Conservation (phyloP, 306 rosid genomes). For the Styphnolobium japonicum region DNA sequence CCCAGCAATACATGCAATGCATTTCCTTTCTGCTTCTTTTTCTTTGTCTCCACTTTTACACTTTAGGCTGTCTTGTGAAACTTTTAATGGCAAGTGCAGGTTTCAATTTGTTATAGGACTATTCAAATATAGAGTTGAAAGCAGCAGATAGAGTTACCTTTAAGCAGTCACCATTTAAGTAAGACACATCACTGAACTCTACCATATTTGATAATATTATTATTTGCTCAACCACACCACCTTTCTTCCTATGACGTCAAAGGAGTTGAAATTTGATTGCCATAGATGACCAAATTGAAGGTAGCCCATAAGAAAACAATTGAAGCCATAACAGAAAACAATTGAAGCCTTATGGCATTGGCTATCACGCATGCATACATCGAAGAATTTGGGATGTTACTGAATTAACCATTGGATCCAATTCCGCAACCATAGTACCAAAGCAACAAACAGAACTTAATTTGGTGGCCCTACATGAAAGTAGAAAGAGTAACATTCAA, state of each 20-base stretch:
- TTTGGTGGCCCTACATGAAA: constrained; percentile 14
- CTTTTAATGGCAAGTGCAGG: constrained; percentile 22
- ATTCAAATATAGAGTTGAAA: constrained; percentile 4
- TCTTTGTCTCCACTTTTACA: constrained; percentile 23
- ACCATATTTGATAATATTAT: constrained; percentile 18
- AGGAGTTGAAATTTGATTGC: constrained; percentile 27
- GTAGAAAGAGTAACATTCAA: constrained; percentile 1
- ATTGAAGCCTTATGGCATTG: neutral
- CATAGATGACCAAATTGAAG: constrained; percentile 14
- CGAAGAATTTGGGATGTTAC: neutral
- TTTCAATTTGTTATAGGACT: constrained; percentile 24
- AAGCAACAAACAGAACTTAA: neutral
- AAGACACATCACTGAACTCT: neutral
- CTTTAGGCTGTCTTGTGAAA: constrained; percentile 10
- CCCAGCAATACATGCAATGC: constrained; percentile 32
- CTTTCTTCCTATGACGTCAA: constrained; percentile 39
- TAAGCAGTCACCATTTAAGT: constrained; percentile 25
- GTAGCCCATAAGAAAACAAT: constrained; percentile 14
- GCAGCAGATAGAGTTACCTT: constrained; percentile 10
- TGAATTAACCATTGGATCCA: constrained; percentile 32
- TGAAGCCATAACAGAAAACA: neutral
- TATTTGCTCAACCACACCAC: neutral
- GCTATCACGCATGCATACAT: neutral
- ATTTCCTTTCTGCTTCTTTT: constrained; percentile 7
- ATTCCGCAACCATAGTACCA: neutral